Evolutionary conservation across 345 rosid genomes (phyloP).

Genomic region (Sisymbrium irio): DNA sequence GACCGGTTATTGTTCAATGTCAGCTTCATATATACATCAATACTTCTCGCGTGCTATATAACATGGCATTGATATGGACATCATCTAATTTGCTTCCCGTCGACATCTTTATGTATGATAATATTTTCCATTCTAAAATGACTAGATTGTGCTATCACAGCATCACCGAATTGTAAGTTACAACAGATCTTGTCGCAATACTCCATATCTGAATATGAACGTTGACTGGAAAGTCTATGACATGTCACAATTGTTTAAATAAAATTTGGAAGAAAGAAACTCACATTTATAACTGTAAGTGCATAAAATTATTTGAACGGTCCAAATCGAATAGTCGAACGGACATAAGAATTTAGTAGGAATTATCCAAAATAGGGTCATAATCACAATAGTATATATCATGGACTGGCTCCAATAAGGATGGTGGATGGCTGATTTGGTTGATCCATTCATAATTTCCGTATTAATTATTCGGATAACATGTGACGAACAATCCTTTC

Average conservation of each 20-base stretch:
- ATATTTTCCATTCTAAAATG: background rate
- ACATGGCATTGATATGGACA: conserved; percentile 31
- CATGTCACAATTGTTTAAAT: conserved; percentile 3
- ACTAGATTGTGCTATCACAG: conserved; percentile 16
- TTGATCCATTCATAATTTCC: background rate
- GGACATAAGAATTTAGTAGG: conserved; percentile 15
- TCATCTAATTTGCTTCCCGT: background rate
- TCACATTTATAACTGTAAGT: background rate
- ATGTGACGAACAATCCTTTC: conserved; percentile 25
- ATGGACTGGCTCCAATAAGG: conserved; percentile 16
- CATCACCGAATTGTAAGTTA: conserved; percentile 15
- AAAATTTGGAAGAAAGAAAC: background rate
- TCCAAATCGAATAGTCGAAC: conserved; percentile 20
- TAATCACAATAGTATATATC: conserved; percentile 20
- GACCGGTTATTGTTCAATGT: background rate
- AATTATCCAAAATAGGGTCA: conserved; percentile 16
- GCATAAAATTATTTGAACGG: background rate
- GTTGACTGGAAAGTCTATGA: conserved; percentile 19
- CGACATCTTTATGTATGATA: conserved; percentile 3
- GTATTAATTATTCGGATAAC: conserved; percentile 14
- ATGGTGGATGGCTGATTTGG: conserved; percentile 15
- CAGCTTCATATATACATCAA: conserved; percentile 15
- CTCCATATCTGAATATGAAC: conserved; percentile 2
- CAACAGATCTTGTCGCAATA: background rate
- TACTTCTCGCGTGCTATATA: conserved; percentile 21